Conservation (phyloP, 208 protist species). For the Crithidia mellificae region DNA sequence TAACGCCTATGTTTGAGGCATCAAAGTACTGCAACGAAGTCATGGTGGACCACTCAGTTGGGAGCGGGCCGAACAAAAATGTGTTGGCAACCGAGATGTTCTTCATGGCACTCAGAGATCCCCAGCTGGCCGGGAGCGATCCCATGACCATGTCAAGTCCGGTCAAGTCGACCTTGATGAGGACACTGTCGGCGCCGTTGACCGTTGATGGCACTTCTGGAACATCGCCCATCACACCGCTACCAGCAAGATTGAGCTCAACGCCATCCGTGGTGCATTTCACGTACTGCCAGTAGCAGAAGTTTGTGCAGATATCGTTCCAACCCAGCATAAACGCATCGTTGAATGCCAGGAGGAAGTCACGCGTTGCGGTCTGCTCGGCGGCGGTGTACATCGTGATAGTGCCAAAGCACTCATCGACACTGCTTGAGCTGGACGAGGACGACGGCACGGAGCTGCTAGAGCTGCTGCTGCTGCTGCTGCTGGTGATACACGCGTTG, state of each 20-base stretch:
- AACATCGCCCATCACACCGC: not conserved
- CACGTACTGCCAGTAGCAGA: slow-evolving; percentile 16
- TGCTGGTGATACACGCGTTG: slow-evolving; percentile 1
- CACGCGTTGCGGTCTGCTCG: slow-evolving; percentile 7
- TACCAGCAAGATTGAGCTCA: not conserved
- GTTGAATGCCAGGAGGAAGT: slow-evolving; percentile 5
- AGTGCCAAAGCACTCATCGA: not conserved
- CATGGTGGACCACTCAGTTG: not conserved
- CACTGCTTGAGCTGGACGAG: not conserved
- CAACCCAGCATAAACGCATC: not conserved
- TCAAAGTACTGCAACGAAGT: not conserved
- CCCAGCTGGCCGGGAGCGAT: not conserved
- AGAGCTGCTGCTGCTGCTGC: slow-evolving; percentile 4
- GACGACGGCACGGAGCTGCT: slow-evolving; percentile 1
- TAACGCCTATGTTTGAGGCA: not conserved
- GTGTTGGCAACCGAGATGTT: not conserved
- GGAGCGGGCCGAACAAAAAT: not conserved
- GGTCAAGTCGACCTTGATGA: not conserved
- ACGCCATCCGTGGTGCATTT: not conserved
- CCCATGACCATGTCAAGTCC: not conserved
- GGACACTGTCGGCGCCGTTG: not conserved
- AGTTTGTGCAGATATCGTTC: slow-evolving; percentile 13
- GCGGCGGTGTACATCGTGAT: not conserved
- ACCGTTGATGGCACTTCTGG: not conserved
- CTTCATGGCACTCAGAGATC: not conserved